Evolutionary conservation across 176 grass and related monocot species (phyloP).

Genomic region (Elymus sibiricus): DNA sequence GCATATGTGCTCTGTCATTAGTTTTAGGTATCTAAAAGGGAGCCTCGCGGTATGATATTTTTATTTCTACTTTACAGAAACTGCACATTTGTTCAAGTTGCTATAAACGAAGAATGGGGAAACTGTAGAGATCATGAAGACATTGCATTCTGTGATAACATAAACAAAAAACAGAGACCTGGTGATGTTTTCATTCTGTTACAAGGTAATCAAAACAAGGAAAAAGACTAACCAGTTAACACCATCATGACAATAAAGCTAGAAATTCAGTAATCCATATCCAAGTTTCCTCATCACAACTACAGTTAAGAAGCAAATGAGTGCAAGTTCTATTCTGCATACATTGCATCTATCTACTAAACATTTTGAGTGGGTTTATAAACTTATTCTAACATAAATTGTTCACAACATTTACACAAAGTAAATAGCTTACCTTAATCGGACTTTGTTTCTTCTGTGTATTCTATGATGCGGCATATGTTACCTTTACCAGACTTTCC

Average conservation of each 20-base stretch:
- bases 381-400: too few relatives aligned
- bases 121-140: not conserved
- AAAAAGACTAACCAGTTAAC: not conserved
- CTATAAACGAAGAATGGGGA: not conserved
- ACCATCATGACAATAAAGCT: not conserved
- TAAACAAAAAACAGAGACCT: slow-evolving; percentile 1
- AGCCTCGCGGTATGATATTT: not conserved
- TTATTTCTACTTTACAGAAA: not conserved
- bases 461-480: too few relatives aligned
- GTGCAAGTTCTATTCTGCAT: too few relatives aligned
- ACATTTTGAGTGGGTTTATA: too few relatives aligned
- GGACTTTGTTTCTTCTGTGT: too few relatives aligned
- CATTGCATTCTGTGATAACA: not conserved
- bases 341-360: too few relatives aligned
- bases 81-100: not conserved
- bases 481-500: too few relatives aligned
- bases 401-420: too few relatives aligned
- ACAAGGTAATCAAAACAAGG: not conserved
- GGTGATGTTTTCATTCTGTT: not conserved
- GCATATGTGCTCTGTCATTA: not conserved
- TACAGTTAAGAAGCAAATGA: too few relatives aligned
- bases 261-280: too few relatives aligned
- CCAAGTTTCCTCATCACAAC: too few relatives aligned
- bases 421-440: too few relatives aligned
- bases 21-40: not conserved